A percentile compares a stretch with the other conserved stretches of the same genome.
Conservation (phyloP, 2,329 filamentous ascomycete genomes). For the Clarireedia monteithiana region DNA sequence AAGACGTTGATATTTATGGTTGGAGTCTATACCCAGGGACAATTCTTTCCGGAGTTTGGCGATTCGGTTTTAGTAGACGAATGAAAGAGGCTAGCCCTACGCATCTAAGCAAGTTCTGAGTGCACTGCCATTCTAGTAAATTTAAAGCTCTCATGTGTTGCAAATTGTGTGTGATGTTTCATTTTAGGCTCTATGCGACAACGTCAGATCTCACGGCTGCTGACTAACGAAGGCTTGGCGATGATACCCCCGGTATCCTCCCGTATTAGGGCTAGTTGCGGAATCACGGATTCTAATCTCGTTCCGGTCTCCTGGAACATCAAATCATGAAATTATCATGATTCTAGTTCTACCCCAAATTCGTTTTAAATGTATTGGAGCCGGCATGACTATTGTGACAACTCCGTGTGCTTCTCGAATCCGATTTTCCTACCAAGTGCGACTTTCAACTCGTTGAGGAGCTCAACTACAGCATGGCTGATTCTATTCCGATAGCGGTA, state of each 20-base stretch:
- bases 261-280: background rate
- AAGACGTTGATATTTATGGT: background rate
- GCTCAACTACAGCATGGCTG: background rate
- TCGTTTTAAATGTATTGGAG: background rate
- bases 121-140: no score
- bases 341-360: background rate
- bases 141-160: no score
- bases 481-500: background rate
- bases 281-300: conserved; percentile 2
- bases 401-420: background rate
- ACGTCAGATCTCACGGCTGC: no score
- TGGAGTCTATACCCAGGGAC: background rate
- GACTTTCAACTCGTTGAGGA: background rate
- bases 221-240: background rate
- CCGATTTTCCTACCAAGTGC: background rate
- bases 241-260: no score
- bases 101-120: no score
- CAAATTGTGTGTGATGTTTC: no score
- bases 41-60: background rate
- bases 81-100: no score
- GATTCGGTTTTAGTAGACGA: background rate
- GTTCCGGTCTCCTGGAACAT: background rate
- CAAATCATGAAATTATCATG: background rate
- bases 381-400: background rate
- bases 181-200: no score